Conservation (phyloP, 768 basidiomycete species). For the Trametopsis cervina region DNA sequence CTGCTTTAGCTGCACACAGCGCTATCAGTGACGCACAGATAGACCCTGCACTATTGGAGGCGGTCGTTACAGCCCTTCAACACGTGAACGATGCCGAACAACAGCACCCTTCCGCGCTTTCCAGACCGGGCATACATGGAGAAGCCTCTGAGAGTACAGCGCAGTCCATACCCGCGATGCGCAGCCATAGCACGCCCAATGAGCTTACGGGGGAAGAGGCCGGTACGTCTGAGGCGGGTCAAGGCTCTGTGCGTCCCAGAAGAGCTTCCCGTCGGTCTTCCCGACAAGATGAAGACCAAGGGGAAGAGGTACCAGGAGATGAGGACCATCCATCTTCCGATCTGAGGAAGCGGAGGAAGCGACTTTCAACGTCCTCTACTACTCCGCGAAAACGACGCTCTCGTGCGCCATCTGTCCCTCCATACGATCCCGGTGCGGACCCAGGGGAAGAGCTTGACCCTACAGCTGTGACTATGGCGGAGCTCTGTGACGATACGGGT, state of each 20-base stretch:
- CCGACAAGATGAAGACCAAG: neutral
- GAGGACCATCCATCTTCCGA: neutral
- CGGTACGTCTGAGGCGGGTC: neutral
- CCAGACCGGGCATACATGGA: neutral
- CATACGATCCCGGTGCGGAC: slow-evolving; percentile 50
- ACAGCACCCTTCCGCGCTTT: neutral
- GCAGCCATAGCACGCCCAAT: neutral
- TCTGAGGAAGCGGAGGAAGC: slow-evolving; percentile 19
- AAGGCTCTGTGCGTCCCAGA: neutral
- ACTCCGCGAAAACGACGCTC: slow-evolving; percentile 28
- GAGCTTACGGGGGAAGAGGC: neutral
- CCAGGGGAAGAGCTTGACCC: slow-evolving; percentile 78
- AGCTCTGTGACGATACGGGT: slow-evolving; percentile 70
- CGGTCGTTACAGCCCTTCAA: slow-evolving; percentile 11
- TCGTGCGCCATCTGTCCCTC: slow-evolving; percentile 44
- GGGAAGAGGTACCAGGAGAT: neutral
- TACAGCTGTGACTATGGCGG: slow-evolving; percentile 78
- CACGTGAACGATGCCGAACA: slow-evolving; percentile 1
- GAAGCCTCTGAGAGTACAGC: neutral
- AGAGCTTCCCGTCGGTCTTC: neutral
- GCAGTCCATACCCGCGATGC: neutral
- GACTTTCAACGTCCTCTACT: neutral
- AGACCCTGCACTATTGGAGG: slow-evolving; percentile 13
- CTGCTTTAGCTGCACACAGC: neutral
- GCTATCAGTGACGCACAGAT: slow-evolving; percentile 11